Percentiles rank a stretch among this genome's conserved stretches.
phyloP scores from a whole-genome alignment of 768 basidiomycete genomes.

The Lactarius deliciosus region DNA sequence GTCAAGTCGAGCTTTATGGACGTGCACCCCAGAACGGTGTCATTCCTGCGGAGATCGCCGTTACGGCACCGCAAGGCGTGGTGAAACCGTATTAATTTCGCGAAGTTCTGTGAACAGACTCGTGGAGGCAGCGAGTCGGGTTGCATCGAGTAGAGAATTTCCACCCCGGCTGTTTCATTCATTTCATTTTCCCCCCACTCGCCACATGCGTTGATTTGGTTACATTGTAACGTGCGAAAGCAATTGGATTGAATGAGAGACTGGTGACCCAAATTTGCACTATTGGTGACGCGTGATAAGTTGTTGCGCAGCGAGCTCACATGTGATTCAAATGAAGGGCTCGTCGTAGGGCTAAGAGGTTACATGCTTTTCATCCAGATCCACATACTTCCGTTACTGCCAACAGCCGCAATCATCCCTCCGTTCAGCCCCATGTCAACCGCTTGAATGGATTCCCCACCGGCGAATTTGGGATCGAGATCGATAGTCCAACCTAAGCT shows the following conservation, averaged over 20 bases:
- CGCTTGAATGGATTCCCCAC: slow-evolving; percentile 10
- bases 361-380: slow-evolving; percentile 22
- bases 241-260: slow-evolving; percentile 13
- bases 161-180: slow-evolving; percentile 10
- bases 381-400: slow-evolving; percentile 23
- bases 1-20: slow-evolving; percentile 36
- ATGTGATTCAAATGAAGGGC: neutral
- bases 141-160: slow-evolving; percentile 5
- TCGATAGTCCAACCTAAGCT: slow-evolving; percentile 18
- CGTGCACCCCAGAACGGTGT: slow-evolving; percentile 7
- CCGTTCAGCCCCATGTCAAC: slow-evolving; percentile 26
- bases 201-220: slow-evolving; percentile 12
- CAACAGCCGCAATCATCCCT: slow-evolving; percentile 21
- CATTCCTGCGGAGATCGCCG: slow-evolving; percentile 33
- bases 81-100: neutral
- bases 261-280: neutral
- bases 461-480: slow-evolving; percentile 6
- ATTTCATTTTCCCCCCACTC: neutral
- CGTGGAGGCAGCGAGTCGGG: slow-evolving; percentile 18
- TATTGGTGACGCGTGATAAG: no score
- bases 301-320: no score
- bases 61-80: slow-evolving; percentile 29
- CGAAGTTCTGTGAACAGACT: slow-evolving; percentile 8
- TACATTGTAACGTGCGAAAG: slow-evolving; percentile 14
- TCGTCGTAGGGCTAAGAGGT: neutral